These are phyloP conservation scores for Tolypocladium pustulatum DNA, from an alignment of 2,329 filamentous ascomycete genomes.

Conservation along the genomic window DNA sequence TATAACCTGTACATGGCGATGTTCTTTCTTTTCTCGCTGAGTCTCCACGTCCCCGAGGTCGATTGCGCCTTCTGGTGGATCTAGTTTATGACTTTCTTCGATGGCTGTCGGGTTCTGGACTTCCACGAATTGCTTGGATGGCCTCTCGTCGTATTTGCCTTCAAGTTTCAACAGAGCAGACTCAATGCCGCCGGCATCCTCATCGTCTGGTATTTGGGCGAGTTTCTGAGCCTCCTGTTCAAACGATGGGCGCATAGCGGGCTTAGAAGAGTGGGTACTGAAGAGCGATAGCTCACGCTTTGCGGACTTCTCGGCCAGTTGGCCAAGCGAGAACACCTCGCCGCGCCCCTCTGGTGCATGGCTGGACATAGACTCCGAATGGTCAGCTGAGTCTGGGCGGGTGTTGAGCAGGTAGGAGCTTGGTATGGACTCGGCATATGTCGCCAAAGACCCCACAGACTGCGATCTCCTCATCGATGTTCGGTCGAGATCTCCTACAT, in stretches of 20 bases:
- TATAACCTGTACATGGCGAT: slow-evolving; percentile 33
- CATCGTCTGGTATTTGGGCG: slow-evolving; percentile 76
- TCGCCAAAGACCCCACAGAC: slow-evolving; percentile 49
- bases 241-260: slow-evolving; percentile 63
- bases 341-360: slow-evolving; percentile 17
- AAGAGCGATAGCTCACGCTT: slow-evolving; percentile 43
- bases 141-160: slow-evolving; percentile 61
- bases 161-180: slow-evolving; percentile 89
- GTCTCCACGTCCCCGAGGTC: not conserved
- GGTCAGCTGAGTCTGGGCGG: slow-evolving; percentile 14
- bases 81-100: not conserved
- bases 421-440: slow-evolving; percentile 48
- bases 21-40: slow-evolving; percentile 30
- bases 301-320: slow-evolving; percentile 39
- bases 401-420: slow-evolving; percentile 44
- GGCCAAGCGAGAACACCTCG: slow-evolving; percentile 47
- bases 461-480: slow-evolving; percentile 39
- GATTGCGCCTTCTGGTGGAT: not conserved
- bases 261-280: slow-evolving; percentile 52
- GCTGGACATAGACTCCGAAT: slow-evolving; percentile 10
- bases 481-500: slow-evolving; percentile 50
- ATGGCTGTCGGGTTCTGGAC: not conserved
- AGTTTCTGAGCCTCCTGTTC: slow-evolving; percentile 81
- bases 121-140: slow-evolving; percentile 22
- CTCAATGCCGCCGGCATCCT: slow-evolving; percentile 75